Conservation (phyloP, 2,329 filamentous ascomycete genomes). For the Aspergillus sclerotialis region DNA sequence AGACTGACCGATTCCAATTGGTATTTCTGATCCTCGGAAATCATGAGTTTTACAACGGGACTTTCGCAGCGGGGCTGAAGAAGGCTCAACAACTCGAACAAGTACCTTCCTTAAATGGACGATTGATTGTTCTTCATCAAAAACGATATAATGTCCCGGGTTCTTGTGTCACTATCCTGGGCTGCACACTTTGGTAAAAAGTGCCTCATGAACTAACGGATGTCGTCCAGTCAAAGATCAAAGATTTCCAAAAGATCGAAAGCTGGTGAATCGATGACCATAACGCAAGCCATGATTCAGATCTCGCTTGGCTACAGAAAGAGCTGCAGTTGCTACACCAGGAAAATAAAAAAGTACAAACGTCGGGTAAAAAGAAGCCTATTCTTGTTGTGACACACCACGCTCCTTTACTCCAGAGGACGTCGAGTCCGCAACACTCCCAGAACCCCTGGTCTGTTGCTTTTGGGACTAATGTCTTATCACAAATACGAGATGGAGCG, state of each 20-base stretch:
- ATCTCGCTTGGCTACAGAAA: conserved; percentile 45
- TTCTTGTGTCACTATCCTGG: conserved; percentile 44
- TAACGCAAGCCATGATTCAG: conserved; percentile 41
- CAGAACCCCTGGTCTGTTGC: conserved; percentile 43
- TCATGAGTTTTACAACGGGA: conserved; percentile 21
- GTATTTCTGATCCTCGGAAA: conserved; percentile 22
- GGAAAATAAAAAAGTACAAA: conserved; percentile 2
- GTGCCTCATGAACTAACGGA: conserved; percentile 36
- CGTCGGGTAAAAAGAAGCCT: background rate
- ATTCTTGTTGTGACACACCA: conserved; percentile 53
- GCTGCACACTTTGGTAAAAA: conserved; percentile 52
- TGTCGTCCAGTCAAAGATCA: conserved; percentile 40
- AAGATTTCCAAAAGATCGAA: conserved; percentile 50
- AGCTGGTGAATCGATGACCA: conserved; percentile 47
- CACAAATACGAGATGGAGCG: conserved; percentile 16
- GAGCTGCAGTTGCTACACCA: conserved; percentile 24
- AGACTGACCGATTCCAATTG: conserved; percentile 11
- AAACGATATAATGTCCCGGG: conserved; percentile 17
- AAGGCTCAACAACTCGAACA: conserved; percentile 19
- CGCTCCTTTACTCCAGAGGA: conserved; percentile 45
- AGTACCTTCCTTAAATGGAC: conserved; percentile 18
- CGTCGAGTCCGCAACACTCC: conserved; percentile 44
- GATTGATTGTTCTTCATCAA: conserved; percentile 20
- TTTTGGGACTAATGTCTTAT: conserved; percentile 48
- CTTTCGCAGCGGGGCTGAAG: conserved; percentile 14